Percentiles rank a stretch among this genome's conserved stretches.
Conservation (phyloP, 306 rosid genomes). For the Cucumis hystrix region DNA sequence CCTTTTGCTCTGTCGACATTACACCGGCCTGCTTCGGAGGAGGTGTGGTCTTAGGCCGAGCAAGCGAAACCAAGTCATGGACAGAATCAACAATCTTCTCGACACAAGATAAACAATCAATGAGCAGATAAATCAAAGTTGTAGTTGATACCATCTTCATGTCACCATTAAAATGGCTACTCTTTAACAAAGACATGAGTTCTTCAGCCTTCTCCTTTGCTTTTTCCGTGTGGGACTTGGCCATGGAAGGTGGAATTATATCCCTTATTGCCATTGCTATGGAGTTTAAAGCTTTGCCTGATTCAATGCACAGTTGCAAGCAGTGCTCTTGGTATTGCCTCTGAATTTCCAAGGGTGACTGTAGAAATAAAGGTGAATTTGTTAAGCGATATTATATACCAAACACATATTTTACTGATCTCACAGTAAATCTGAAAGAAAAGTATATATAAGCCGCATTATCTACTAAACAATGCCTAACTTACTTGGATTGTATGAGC, state of each 20-base stretch:
- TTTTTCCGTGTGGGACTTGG: slow-evolving; percentile 15
- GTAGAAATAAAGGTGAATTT: background rate
- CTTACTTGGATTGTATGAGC: slow-evolving; percentile 33
- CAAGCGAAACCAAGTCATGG: slow-evolving; percentile 14
- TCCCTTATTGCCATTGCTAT: slow-evolving; percentile 38
- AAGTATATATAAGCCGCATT: too few relatives aligned
- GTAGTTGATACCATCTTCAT: background rate
- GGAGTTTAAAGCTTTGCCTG: slow-evolving; percentile 43
- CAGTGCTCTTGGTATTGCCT: slow-evolving; percentile 36
- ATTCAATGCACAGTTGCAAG: slow-evolving; percentile 42
- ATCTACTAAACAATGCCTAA: too few relatives aligned
- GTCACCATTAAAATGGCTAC: background rate
- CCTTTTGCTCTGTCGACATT: background rate
- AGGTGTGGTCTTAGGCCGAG: slow-evolving; percentile 6
- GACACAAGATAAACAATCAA: slow-evolving; percentile 23
- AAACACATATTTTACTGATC: too few relatives aligned
- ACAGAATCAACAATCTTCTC: slow-evolving; percentile 20
- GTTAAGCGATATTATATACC: background rate
- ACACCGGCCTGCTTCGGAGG: background rate
- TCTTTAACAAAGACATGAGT: background rate
- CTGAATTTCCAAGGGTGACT: slow-evolving; percentile 35
- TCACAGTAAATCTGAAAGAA: too few relatives aligned
- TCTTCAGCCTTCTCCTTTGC: background rate
- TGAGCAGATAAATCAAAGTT: slow-evolving; percentile 1
- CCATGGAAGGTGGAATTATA: slow-evolving; percentile 36